A percentile compares a stretch with the other conserved stretches of the same genome.
These are phyloP conservation scores for Hymenoscyphus repandus DNA, from an alignment of 2,329 filamentous ascomycete species.

Conservation along the genomic window DNA sequence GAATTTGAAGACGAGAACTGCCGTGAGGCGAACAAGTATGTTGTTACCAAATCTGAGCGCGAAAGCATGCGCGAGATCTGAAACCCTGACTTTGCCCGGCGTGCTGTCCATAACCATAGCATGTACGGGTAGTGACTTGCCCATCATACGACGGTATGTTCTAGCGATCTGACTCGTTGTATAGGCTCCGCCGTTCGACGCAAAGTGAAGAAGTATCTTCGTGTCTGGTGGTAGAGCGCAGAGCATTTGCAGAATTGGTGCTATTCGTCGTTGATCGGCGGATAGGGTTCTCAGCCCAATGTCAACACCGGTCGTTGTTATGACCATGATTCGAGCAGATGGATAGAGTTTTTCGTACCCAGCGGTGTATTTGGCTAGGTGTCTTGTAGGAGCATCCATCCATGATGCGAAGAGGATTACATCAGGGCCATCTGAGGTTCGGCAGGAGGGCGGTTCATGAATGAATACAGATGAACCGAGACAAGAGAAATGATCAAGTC, in stretches of 20 bases:
- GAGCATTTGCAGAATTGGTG: constrained; percentile 34
- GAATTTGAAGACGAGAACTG: constrained; percentile 32
- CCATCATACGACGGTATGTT: constrained; percentile 32
- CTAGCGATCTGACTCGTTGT: constrained; percentile 35
- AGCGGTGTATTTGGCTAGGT: constrained; percentile 42
- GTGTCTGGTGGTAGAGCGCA: constrained; percentile 18
- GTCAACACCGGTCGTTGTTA: constrained; percentile 42
- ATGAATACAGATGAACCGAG: constrained; percentile 37
- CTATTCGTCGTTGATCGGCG: constrained; percentile 37
- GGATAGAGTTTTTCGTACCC: constrained; percentile 40
- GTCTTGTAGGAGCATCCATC: constrained; percentile 40
- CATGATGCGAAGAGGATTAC: constrained; percentile 42
- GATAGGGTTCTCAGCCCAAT: constrained; percentile 35
- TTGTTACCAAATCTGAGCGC: constrained; percentile 24
- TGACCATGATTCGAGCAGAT: constrained; percentile 41
- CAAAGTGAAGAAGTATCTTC: constrained; percentile 32
- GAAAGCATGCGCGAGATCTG: constrained; percentile 16
- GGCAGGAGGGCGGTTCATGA: constrained; percentile 29
- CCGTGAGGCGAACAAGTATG: constrained; percentile 11
- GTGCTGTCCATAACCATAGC: constrained; percentile 41
- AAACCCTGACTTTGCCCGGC: constrained; percentile 32
- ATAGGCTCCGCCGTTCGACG: constrained; percentile 45
- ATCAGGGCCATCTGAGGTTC: constrained; percentile 23
- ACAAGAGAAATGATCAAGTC: constrained; percentile 30
- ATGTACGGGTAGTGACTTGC: constrained; percentile 32